Evolutionary conservation across 768 basidiomycete genomes (phyloP).

Genomic region (Calocera cornea): DNA sequence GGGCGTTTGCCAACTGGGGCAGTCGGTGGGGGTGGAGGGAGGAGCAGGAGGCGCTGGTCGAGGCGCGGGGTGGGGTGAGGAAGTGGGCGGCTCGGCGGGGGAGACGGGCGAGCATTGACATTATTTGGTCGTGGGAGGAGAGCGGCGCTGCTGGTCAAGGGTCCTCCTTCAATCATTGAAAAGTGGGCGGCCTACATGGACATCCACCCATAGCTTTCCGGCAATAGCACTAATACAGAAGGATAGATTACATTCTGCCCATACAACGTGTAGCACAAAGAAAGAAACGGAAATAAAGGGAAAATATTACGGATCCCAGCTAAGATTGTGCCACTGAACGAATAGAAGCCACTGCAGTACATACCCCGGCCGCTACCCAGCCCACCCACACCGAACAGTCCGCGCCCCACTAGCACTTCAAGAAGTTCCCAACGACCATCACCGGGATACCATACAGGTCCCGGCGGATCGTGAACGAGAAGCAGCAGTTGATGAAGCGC

Average conservation of each 20-base stretch:
- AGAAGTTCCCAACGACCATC: constrained; percentile 84
- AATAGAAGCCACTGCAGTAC: not conserved
- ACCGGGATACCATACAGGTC: constrained; percentile 79
- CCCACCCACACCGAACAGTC: not conserved
- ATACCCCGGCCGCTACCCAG: too few relatives aligned
- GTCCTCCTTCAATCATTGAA: not conserved
- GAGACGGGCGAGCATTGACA: too few relatives aligned
- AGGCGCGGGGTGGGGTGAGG: too few relatives aligned
- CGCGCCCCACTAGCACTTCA: constrained; percentile 24
- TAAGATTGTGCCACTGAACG: too few relatives aligned
- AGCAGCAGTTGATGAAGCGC: constrained; percentile 71
- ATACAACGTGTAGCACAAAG: not conserved
- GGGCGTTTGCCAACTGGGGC: not conserved
- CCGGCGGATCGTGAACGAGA: constrained; percentile 77
- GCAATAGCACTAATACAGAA: not conserved
- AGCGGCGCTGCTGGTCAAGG: too few relatives aligned
- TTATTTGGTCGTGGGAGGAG: too few relatives aligned
- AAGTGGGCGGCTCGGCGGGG: too few relatives aligned
- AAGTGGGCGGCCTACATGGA: too few relatives aligned
- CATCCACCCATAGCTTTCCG: too few relatives aligned
- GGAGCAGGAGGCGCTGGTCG: not conserved
- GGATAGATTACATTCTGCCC: not conserved
- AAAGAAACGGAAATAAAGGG: too few relatives aligned
- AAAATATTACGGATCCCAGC: too few relatives aligned
- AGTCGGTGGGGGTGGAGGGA: not conserved